Evolutionary conservation across 1,284 basidiomycete genomes (phyloP).

Genomic region (Ganoderma resinaceum): DNA sequence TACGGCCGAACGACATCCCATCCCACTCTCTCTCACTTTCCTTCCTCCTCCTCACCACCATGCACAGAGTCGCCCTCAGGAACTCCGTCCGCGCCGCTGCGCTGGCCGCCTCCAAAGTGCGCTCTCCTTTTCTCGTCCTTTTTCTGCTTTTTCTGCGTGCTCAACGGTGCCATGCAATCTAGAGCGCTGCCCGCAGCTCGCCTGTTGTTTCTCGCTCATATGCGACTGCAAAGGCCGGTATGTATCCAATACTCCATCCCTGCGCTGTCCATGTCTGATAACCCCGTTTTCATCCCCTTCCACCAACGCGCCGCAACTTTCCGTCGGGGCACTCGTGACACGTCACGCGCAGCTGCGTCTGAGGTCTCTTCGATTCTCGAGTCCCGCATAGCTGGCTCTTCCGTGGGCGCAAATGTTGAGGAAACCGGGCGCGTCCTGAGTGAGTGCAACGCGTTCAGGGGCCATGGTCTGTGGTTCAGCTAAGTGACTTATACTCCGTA

Average conservation of each 20-base stretch:
- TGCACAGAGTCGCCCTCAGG: constrained; percentile 91
- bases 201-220: constrained; percentile 79
- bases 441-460: constrained; percentile 51
- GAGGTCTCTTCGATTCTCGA: constrained; percentile 99
- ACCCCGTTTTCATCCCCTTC: constrained; percentile 30
- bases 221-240: constrained; percentile 98
- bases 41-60: constrained; percentile 53
- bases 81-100: constrained; percentile 81
- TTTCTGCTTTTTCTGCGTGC: constrained; percentile 32
- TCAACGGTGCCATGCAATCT: constrained; percentile 38
- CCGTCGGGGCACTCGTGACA: constrained; percentile 44
- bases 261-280: constrained; percentile 33
- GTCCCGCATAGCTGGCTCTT: constrained; percentile 94
- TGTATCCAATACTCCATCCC: constrained; percentile 41
- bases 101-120: constrained; percentile 72
- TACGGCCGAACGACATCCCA: constrained; percentile 42
- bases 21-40: constrained; percentile 46
- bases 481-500: constrained; percentile 31
- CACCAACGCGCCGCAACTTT: constrained; percentile 24
- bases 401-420: constrained; percentile 93
- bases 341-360: constrained; percentile 84
- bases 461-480: neutral
- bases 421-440: constrained; percentile 99
- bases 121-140: constrained; percentile 33
- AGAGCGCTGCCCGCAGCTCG: constrained; percentile 56